Evolutionary conservation across 179 eudicot species (phyloP).

Genomic region (Heliamphora pulchella): DNA sequence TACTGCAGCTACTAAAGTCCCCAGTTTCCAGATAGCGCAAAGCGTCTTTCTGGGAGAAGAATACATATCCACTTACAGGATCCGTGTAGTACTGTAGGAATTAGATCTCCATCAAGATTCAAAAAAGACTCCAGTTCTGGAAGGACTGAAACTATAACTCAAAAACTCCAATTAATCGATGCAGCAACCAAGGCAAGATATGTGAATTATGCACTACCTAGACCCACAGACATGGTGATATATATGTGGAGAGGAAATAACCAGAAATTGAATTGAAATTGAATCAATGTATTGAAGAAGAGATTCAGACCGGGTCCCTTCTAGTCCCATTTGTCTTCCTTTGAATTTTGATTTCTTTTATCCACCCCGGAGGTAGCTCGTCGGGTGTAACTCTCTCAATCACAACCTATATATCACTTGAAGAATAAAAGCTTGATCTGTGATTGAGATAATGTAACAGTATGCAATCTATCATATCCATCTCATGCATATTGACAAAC

Average conservation of each 20-base stretch:
- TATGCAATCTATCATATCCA: neutral
- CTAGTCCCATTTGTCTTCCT: slow-evolving; percentile 24
- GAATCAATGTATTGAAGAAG: slow-evolving; percentile 9
- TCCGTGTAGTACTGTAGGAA: slow-evolving; percentile 54
- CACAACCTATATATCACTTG: slow-evolving; percentile 33
- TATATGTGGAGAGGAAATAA: neutral
- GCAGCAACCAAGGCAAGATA: slow-evolving; percentile 6
- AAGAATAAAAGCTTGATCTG: slow-evolving; percentile 18
- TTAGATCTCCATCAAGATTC: slow-evolving; percentile 9
- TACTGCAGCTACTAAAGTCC: slow-evolving; percentile 49
- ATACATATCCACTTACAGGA: slow-evolving; percentile 52
- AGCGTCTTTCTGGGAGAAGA: slow-evolving; percentile 63
- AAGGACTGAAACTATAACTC: slow-evolving; percentile 5
- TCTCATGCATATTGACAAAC: neutral
- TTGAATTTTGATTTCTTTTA: slow-evolving; percentile 52
- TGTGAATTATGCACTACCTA: neutral
- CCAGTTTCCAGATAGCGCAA: slow-evolving; percentile 65
- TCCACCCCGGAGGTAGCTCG: slow-evolving; percentile 77
- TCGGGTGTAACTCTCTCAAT: slow-evolving; percentile 34
- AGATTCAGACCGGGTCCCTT: slow-evolving; percentile 48
- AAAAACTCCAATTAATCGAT: neutral
- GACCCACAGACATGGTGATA: too few species aligned
- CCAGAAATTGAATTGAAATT: neutral
- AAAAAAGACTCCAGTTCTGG: neutral
- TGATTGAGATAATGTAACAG: neutral